phyloP scores from a whole-genome alignment of 108 stramenopile genomes.

The Epipyxis sp. region DNA sequence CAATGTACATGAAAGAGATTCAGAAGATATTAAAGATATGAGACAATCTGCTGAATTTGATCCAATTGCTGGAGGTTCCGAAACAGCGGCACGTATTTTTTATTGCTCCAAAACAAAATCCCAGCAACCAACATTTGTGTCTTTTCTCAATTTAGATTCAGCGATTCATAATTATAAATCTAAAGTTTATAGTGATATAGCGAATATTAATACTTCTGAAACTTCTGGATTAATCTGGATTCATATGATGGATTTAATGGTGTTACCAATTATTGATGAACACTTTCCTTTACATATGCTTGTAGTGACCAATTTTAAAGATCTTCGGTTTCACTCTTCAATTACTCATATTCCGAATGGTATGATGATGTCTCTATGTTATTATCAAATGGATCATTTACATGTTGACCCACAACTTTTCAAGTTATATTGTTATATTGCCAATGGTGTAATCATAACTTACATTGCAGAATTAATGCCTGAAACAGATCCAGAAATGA shows the following conservation, averaged over 20 bases:
- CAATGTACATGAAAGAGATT: constrained; percentile 9
- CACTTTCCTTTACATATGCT: no score
- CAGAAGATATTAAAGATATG: no score
- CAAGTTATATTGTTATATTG: neutral
- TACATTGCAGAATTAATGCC: constrained; percentile 3
- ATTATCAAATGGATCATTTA: neutral
- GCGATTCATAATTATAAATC: no score
- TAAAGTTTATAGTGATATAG: no score
- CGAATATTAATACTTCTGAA: no score
- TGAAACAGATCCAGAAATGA: neutral
- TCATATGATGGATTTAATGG: neutral
- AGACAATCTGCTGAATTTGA: no score
- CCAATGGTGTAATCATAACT: neutral
- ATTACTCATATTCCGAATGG: neutral
- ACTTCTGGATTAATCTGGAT: no score
- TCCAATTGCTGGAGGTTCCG: no score
- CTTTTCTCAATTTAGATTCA: no score
- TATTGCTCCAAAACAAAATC: no score
- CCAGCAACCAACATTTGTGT: no score
- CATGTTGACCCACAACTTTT: neutral
- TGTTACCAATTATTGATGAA: neutral
- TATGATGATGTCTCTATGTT: neutral
- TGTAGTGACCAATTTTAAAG: neutral
- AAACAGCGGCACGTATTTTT: no score
- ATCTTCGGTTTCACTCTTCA: neutral